Conservation (phyloP, 2,329 filamentous ascomycete genomes). For the Aspergillus pseudoterreus region DNA sequence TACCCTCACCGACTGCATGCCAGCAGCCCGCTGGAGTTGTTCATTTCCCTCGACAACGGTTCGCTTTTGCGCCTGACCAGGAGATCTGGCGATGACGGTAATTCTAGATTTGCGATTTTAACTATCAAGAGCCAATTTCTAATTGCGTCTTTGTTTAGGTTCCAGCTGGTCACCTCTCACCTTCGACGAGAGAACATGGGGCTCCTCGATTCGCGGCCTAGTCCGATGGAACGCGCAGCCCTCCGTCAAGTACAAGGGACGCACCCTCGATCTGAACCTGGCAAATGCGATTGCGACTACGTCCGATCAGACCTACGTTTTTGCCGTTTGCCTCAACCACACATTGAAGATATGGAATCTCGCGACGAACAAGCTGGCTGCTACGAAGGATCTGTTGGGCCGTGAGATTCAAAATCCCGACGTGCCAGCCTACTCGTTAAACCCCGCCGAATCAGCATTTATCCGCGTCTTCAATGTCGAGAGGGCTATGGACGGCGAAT, state of each 20-base stretch:
- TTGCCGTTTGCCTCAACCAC: conserved; percentile 87
- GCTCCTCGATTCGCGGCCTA: conserved; percentile 45
- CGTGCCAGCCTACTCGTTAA: conserved; percentile 69
- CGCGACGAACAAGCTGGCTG: conserved; percentile 71
- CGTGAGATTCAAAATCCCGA: conserved; percentile 64
- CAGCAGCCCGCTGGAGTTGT: conserved; percentile 66
- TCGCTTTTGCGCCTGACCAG: conserved; percentile 64
- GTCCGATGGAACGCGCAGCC: conserved; percentile 44
- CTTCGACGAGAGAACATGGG: conserved; percentile 48
- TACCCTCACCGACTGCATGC: conserved; percentile 77
- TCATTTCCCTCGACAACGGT: conserved; percentile 61
- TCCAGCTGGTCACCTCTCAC: conserved; percentile 45
- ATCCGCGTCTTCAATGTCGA: conserved; percentile 66
- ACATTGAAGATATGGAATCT: conserved; percentile 86
- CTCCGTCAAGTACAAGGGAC: conserved; percentile 40
- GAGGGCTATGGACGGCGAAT: conserved; percentile 43
- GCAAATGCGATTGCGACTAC: conserved; percentile 44
- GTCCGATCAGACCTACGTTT: conserved; percentile 50
- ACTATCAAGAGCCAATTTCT: conserved; percentile 6
- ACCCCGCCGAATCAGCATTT: conserved; percentile 72
- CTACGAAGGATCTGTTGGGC: conserved; percentile 73
- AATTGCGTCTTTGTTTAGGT: conserved; percentile 19
- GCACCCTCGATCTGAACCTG: conserved; percentile 40
- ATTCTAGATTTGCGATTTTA: conserved; percentile 10
- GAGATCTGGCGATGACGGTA: conserved; percentile 51